Percentiles rank a stretch among this genome's conserved stretches.
These are phyloP conservation scores for Colletotrichum magnum DNA, from an alignment of 2,329 filamentous ascomycete genomes.

Conservation along the genomic window DNA sequence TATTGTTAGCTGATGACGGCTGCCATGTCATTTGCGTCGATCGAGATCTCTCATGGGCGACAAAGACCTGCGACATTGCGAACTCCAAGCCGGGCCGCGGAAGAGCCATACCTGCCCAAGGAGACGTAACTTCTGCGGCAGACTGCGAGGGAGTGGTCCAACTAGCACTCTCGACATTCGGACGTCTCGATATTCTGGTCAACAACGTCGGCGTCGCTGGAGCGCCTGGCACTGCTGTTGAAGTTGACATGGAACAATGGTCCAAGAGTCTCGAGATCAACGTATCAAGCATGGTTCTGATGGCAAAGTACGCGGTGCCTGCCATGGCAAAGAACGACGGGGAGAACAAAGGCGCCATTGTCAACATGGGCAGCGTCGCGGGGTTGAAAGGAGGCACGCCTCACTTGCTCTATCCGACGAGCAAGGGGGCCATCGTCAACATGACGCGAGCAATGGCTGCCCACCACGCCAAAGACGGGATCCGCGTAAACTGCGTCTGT, in stretches of 20 bases:
- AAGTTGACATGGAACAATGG: constrained; percentile 73
- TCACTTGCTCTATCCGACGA: constrained; percentile 56
- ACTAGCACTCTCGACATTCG: constrained; percentile 62
- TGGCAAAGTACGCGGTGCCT: constrained; percentile 40
- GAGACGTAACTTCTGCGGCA: constrained; percentile 67
- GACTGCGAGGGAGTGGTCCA: constrained; percentile 64
- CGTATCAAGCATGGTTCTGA: constrained; percentile 42
- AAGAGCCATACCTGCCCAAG: constrained; percentile 58
- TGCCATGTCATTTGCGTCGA: constrained; percentile 73
- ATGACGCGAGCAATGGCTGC: constrained; percentile 63
- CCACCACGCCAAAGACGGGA: constrained; percentile 53
- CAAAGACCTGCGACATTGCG: constrained; percentile 68
- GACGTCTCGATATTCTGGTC: constrained; percentile 73
- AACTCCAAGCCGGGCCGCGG: constrained; percentile 53
- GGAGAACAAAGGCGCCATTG: constrained; percentile 63
- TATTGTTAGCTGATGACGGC: constrained; percentile 72
- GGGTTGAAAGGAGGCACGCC: constrained; percentile 61
- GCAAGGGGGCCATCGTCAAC: constrained; percentile 58
- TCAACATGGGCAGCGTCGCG: constrained; percentile 76
- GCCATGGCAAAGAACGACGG: constrained; percentile 59
- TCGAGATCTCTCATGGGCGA: constrained; percentile 61
- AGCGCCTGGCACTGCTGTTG: constrained; percentile 69
- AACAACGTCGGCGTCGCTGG: constrained; percentile 77
- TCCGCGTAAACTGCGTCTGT: constrained; percentile 54
- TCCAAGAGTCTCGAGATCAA: constrained; percentile 63